Evolutionary conservation across 176 grass and related monocot genomes (phyloP).

Genomic region (Zoysia pacifica): DNA sequence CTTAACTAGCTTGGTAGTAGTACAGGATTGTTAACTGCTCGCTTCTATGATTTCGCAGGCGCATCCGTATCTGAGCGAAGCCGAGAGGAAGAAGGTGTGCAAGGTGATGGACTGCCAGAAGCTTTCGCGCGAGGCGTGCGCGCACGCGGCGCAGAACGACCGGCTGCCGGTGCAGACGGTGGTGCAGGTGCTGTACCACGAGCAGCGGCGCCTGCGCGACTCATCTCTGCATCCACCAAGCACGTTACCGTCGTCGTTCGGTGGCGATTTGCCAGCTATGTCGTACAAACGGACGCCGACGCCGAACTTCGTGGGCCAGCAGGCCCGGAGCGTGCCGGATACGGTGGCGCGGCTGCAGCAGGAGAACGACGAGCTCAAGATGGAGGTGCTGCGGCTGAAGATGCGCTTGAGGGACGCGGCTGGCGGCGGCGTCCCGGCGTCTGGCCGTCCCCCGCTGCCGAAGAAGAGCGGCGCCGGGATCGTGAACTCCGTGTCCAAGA

Average conservation of each 20-base stretch:
- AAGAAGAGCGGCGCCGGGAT: conserved; percentile 55
- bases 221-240: conserved; percentile 18
- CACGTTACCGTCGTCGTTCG: conserved; percentile 30
- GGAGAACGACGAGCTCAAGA: conserved; percentile 86
- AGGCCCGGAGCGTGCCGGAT: conserved; percentile 38
- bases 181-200: conserved; percentile 82
- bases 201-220: conserved; percentile 77
- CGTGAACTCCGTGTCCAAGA: conserved; percentile 78
- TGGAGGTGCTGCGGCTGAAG: conserved; percentile 70
- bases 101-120: conserved; percentile 74
- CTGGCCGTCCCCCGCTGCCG: conserved; percentile 46
- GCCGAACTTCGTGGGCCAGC: conserved; percentile 14
- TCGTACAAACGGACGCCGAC: conserved; percentile 38
- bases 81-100: conserved; percentile 83
- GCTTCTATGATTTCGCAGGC: conserved; percentile 38
- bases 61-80: conserved; percentile 60
- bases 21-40: no score
- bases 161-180: conserved; percentile 81
- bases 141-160: conserved; percentile 92
- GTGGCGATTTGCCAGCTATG: conserved; percentile 51
- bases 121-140: conserved; percentile 87
- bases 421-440: conserved; percentile 18
- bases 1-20: no score
- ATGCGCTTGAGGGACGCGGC: conserved; percentile 50
- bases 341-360: conserved; percentile 72